Evolutionary conservation across 495 filamentous ascomycete genomes (phyloP), one percentile per base, ranked within the genome.

Genomic region (Penicillium lividum): DNA sequence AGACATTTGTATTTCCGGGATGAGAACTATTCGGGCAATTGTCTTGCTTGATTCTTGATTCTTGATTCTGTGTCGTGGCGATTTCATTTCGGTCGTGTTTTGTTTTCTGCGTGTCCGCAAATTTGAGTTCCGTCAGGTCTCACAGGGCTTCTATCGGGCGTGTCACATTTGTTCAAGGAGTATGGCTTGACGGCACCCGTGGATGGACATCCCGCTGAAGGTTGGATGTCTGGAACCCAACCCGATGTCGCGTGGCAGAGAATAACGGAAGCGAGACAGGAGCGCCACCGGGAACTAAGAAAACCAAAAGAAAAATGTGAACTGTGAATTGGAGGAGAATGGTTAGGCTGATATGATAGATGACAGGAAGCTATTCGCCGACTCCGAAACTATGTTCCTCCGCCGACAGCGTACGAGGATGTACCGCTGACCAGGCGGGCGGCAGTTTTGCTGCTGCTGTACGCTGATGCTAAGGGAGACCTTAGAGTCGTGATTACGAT

Each of bases 401-500:
- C 83, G 22, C 77, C 82, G 34, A 83, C 84, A 5, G 72, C 72
- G 49, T 89, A 84, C 69, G 80, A 80, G 57, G 80, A 83, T 34
- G 77, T 92, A 8, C 91, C 91, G 8, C 67, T 90, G 31, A 83
- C 80, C 54, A 79, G 90, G 47, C 82, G 92, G 22, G 92, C 92
- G 22, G 90, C 92, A 13, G 92, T 97, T 16, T 70, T 97, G 56
- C 77, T 97, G 28, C 82, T 97, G 54, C 83, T 97, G 0, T 96
- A 92, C 69, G 89, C 90, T 33, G 92, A 96, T 67, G 77, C 80
- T 16, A 73, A 78, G 38, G 92, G 92, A 9, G 88, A 93, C 45
- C 73, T 96, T 30, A 77, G 86, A 43, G 87, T 95, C 8, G 91
- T 96, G 18, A 82, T 97, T 54, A 97, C 92, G 27, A 91, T 96